Conservation (phyloP, 78 protist species). For the Dictyostelium purpureum region DNA sequence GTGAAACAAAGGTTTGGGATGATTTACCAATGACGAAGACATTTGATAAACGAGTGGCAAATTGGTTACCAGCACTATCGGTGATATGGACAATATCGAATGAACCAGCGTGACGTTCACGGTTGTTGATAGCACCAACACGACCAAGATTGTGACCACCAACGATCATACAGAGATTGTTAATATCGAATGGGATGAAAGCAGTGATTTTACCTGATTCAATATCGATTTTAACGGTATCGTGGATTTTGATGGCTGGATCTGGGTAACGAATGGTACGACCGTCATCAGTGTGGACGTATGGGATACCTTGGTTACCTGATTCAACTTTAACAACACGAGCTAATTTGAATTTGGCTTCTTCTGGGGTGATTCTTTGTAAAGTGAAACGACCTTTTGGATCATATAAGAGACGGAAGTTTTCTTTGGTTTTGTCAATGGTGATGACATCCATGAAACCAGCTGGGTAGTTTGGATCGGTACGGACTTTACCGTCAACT, state of each 20-base stretch:
- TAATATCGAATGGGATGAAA: conserved; percentile 79
- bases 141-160: conserved; percentile 99
- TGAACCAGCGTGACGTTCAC: conserved; percentile 97
- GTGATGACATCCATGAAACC: conserved; percentile 99
- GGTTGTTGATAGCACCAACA: conserved; percentile 94
- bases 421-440: conserved; percentile 96
- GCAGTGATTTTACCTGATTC: conserved; percentile 82
- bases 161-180: conserved; percentile 95
- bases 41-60: conserved; percentile 98
- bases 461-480: conserved; percentile 98
- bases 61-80: conserved; percentile 94
- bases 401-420: conserved; percentile 99
- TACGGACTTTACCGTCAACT: conserved; percentile 98
- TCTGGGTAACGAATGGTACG: conserved; percentile 99
- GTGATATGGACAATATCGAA: conserved; percentile 98
- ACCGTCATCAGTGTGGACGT: conserved; percentile 98
- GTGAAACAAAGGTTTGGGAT: conserved; percentile 89
- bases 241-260: conserved; percentile 93
- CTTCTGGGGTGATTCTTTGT: conserved; percentile 94
- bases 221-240: conserved; percentile 96
- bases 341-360: conserved; percentile 97
- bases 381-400: conserved; percentile 98
- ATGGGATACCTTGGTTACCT: conserved; percentile 95
- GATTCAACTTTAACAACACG: conserved; percentile 82
- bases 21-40: conserved; percentile 98